phyloP scores from a whole-genome alignment of 352 stramenopile species.

The Phytophthora sojae region DNA sequence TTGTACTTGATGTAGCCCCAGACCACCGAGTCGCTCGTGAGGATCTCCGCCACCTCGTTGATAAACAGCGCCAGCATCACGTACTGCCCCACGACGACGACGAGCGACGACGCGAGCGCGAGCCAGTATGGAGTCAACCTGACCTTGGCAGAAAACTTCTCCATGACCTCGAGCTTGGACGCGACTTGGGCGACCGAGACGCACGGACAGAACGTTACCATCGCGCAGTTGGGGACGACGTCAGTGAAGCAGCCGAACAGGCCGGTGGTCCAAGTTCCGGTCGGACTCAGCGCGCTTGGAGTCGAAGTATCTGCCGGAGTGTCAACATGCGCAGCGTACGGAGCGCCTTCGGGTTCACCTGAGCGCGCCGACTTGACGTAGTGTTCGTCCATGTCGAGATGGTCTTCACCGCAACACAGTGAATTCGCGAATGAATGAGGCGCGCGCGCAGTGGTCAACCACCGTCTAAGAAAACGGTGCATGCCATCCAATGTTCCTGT shows the following conservation, averaged over 20 bases:
- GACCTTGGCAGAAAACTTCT: conserved; percentile 34
- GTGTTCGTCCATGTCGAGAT: conserved; percentile 20
- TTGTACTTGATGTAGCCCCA: conserved; percentile 44
- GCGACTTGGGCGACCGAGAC: conserved; percentile 47
- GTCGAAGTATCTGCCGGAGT: neutral
- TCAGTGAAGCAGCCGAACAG: conserved; percentile 49
- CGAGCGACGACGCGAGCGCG: conserved; percentile 22
- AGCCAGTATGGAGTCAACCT: conserved; percentile 30
- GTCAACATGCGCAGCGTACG: conserved; percentile 26
- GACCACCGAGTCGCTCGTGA: conserved; percentile 29
- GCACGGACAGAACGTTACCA: conserved; percentile 48
- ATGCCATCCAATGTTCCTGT: neutral
- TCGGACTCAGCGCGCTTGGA: neutral
- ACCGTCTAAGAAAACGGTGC: neutral
- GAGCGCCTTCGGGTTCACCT: conserved; percentile 10
- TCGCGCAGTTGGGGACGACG: conserved; percentile 47
- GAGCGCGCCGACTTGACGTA: conserved; percentile 30
- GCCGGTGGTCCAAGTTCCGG: conserved; percentile 34
- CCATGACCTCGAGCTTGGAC: conserved; percentile 39
- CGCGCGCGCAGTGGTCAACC: neutral
- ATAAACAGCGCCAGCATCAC: conserved; percentile 36
- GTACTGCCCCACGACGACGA: conserved; percentile 31
- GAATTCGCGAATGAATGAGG: conserved; percentile 22
- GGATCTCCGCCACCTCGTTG: conserved; percentile 31
- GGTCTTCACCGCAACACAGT: neutral